These are phyloP conservation scores for Lizonia empirigonia DNA, from an alignment of 2,329 filamentous ascomycete species.

Conservation along the genomic window DNA sequence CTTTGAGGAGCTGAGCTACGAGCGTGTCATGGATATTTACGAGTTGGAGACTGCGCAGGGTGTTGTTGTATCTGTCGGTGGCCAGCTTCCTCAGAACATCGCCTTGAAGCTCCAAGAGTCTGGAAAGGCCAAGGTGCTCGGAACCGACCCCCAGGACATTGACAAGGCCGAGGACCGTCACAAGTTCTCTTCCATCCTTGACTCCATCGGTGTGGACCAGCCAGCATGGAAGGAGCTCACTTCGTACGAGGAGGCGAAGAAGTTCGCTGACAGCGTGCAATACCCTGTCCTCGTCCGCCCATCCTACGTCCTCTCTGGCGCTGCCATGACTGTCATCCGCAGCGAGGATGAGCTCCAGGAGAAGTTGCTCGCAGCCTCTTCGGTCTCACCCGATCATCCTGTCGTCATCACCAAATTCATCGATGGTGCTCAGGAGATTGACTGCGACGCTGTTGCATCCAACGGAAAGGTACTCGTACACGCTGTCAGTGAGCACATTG, in stretches of 20 bases:
- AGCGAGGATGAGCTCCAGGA: conserved; percentile 88
- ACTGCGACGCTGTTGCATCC: conserved; percentile 90
- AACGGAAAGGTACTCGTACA: conserved; percentile 87
- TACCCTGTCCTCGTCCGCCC: conserved; percentile 96
- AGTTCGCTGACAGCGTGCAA: conserved; percentile 81
- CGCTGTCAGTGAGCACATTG: conserved; percentile 92
- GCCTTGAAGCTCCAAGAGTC: conserved; percentile 90
- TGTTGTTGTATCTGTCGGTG: conserved; percentile 93
- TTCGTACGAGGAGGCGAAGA: conserved; percentile 83
- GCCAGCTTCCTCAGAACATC: conserved; percentile 96
- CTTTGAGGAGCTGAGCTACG: conserved; percentile 96
- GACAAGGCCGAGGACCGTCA: conserved; percentile 98
- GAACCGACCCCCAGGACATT: conserved; percentile 91
- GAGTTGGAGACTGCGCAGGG: conserved; percentile 85
- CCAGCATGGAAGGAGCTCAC: conserved; percentile 98
- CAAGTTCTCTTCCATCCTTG: conserved; percentile 96
- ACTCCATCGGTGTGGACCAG: conserved; percentile 96
- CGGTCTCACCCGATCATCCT: conserved; percentile 93
- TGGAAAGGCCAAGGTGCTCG: conserved; percentile 87
- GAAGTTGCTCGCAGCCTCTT: conserved; percentile 87
- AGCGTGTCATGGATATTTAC: conserved; percentile 98
- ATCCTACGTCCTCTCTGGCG: conserved; percentile 93
- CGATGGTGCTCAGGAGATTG: conserved; percentile 93
- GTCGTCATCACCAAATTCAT: conserved; percentile 99
- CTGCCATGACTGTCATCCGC: conserved; percentile 97